Conservation (phyloP, 176 grass and related monocot genomes). For the Poa annua region DNA sequence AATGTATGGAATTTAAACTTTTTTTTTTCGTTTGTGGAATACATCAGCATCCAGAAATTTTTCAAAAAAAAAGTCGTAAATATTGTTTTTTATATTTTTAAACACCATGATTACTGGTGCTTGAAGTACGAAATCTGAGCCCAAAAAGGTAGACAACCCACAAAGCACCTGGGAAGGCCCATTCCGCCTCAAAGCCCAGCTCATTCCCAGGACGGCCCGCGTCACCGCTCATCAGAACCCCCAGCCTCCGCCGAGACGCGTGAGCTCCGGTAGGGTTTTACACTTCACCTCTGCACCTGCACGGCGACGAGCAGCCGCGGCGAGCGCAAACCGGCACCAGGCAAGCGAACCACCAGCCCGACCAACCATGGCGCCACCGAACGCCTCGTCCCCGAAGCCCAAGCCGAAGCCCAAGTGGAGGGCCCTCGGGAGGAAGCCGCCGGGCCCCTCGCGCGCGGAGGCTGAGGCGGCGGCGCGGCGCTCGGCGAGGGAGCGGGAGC, state of each 20-base stretch:
- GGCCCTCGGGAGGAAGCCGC: not conserved
- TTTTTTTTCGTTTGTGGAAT: too few species aligned
- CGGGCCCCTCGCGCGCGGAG: not conserved
- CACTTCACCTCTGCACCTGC: not conserved
- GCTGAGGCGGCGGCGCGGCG: constrained; percentile 12
- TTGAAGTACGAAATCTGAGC: too few species aligned
- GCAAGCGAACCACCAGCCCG: not conserved
- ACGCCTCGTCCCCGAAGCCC: not conserved
- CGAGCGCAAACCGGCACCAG: not conserved
- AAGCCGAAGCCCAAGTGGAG: not conserved
- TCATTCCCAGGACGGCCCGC: not conserved
- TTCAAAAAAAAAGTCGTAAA: too few species aligned
- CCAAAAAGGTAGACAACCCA: too few species aligned
- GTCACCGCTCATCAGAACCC: not conserved
- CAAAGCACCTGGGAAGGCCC: too few species aligned
- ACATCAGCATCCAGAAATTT: too few species aligned
- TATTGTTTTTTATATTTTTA: too few species aligned
- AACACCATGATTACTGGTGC: too few species aligned
- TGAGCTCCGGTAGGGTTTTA: not conserved
- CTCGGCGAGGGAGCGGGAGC: not conserved
- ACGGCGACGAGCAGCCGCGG: not conserved
- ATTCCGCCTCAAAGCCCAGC: not conserved
- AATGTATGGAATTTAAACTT: too few species aligned
- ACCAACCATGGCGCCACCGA: not conserved
- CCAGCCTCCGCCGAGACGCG: not conserved